Evolutionary conservation across 257 asterid genomes (phyloP).

Genomic region (Parsonsia alboflavescens): DNA sequence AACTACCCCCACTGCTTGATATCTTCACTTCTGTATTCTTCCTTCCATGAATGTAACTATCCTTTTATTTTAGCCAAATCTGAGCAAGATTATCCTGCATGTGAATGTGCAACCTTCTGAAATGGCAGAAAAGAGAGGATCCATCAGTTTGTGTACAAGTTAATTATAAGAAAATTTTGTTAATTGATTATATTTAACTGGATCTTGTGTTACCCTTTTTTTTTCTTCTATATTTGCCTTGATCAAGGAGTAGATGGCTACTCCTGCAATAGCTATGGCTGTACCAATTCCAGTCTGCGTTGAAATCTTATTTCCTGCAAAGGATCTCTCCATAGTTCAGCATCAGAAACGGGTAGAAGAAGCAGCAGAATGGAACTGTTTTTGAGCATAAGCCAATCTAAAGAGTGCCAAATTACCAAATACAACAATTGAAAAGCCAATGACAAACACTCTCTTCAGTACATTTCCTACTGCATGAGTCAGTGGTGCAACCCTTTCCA

Average conservation of each 20-base stretch:
- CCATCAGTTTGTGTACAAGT: conserved; percentile 1
- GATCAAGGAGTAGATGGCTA: conserved; percentile 52
- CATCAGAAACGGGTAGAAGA: neutral
- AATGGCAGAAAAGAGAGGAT: conserved; percentile 10
- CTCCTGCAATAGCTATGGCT: conserved; percentile 60
- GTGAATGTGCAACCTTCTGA: conserved; percentile 39
- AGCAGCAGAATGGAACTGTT: neutral
- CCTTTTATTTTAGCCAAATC: neutral
- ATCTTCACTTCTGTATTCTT: neutral
- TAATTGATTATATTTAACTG: no score
- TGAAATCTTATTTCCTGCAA: conserved; percentile 52
- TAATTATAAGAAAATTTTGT: neutral
- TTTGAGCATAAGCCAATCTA: neutral
- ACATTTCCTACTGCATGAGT: conserved; percentile 64
- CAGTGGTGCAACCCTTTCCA: conserved; percentile 59
- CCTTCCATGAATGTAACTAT: neutral
- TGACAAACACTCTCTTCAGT: conserved; percentile 55
- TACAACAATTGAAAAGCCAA: conserved; percentile 55
- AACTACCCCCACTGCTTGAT: neutral
- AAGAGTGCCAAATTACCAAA: conserved; percentile 34
- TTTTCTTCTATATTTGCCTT: conserved; percentile 57
- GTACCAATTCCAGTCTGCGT: conserved; percentile 64
- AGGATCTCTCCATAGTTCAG: conserved; percentile 1
- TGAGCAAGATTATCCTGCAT: neutral
- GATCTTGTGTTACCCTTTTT: conserved; percentile 29